Conservation (phyloP, 805 yeast species). For the Saccharomyces paradoxus region DNA sequence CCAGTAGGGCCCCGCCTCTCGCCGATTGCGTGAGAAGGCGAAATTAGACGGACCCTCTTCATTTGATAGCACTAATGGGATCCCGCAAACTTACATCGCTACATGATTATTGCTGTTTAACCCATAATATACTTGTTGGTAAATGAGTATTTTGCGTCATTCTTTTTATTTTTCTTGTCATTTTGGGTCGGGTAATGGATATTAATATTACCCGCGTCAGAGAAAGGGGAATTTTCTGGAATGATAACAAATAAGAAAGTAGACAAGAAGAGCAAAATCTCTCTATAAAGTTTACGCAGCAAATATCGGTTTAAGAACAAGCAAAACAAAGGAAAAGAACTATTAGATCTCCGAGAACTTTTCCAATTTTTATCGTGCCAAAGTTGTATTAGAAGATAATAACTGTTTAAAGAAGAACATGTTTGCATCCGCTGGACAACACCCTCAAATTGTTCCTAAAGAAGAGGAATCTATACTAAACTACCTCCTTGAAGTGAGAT, state of each 20-base stretch:
- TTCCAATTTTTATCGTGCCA: neutral
- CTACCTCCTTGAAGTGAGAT: conserved; percentile 37
- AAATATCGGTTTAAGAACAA: neutral
- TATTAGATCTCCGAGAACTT: neutral
- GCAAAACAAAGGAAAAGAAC: neutral
- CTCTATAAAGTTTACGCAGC: neutral
- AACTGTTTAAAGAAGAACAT: neutral
- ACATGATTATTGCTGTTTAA: too few species aligned
- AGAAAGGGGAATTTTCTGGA: neutral
- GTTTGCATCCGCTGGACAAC: conserved; percentile 3
- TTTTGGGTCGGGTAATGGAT: neutral
- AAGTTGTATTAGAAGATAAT: neutral
- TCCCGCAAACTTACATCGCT: too few species aligned
- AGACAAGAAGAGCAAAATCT: neutral
- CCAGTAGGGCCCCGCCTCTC: neutral
- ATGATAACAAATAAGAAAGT: neutral
- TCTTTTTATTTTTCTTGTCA: neutral
- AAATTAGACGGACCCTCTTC: too few species aligned
- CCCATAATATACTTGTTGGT: neutral
- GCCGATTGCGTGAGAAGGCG: neutral
- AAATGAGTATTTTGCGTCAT: neutral
- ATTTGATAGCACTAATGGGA: too few species aligned
- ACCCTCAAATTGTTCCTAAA: conserved; percentile 31
- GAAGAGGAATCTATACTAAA: conserved; percentile 34
- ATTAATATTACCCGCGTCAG: neutral